Base-by-base conservation (phyloP, 2,329 filamentous ascomycete genomes). In the Alternaria triticina region DNA sequence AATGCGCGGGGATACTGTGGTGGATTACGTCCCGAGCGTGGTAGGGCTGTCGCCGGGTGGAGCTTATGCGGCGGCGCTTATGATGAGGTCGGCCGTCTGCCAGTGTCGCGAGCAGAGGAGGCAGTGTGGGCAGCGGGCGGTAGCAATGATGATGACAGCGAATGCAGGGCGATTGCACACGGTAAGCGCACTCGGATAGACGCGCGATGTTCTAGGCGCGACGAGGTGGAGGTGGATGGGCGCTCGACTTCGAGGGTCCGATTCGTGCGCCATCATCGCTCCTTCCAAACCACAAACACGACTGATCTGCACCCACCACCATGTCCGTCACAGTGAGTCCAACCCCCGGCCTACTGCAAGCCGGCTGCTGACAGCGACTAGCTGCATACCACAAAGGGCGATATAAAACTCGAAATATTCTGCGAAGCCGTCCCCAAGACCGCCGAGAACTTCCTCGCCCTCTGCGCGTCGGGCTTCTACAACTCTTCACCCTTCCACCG, bases 401-500 rank as follows among this genome's bases (percentile, higher is more conserved):
- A 96, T 81, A 86, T 99, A 78, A 99, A 98, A 83, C 88, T 98
- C 73, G 96, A 98, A 81, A 85, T 99, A 70, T 98, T 97, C 83
- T 98, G 95, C 84, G 93, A 97, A 80, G 90, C 92, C 72, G 93
- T 97, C 30, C 96, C 96, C 66, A 94, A 95, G 80, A 97, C 96
- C 0, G 91, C 94, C 67, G 92, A 97, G 83, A 96, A 96, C 83
- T 96, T 96, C 82, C 89, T 96, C 70, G 92, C 92, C 57, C 89
- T 96, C 67, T 94, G 91, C 84, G 92, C 91, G 54, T 93, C 91
- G 10, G 85, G 85, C 74, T 93, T 91, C 83, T 96, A 94, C 83
- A 84, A 92, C 77, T 80, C 81, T 74, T 93, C 91, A 23, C 90
- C 90, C 65, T 91, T 96, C 80, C 92, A 96, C 84, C 90, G 92